Conservation (phyloP, 345 rosid species). For the Populus alba region DNA sequence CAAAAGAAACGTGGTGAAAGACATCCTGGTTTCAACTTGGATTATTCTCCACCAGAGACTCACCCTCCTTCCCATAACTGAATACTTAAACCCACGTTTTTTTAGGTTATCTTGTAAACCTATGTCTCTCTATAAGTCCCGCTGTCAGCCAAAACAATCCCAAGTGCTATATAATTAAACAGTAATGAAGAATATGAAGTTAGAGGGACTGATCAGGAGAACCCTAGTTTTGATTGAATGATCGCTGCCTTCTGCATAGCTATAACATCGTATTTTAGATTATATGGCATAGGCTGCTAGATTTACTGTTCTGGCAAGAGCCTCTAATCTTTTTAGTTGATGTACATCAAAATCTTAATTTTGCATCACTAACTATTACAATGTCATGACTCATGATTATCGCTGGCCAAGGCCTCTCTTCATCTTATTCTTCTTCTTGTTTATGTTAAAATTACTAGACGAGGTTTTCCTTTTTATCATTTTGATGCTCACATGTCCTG, state of each 20-base stretch:
- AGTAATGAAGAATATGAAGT: neutral
- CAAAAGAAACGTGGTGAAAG: constrained; percentile 44
- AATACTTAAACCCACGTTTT: neutral
- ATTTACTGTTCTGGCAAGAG: neutral
- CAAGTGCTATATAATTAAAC: neutral
- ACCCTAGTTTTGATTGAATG: constrained; percentile 1
- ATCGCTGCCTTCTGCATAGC: neutral
- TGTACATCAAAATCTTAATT: neutral
- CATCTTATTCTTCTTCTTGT: neutral
- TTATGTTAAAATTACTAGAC: neutral
- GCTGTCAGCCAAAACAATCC: neutral
- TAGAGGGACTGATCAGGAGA: neutral
- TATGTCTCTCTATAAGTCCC: neutral
- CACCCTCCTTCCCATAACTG: constrained; percentile 84
- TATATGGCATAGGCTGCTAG: neutral
- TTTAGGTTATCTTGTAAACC: neutral
- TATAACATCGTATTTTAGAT: neutral
- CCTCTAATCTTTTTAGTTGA: neutral
- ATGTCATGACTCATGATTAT: neutral
- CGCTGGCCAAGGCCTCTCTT: neutral
- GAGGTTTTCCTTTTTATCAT: neutral
- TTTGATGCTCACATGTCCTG: neutral
- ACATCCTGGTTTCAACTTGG: constrained; percentile 64
- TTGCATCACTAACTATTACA: neutral
- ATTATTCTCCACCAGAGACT: constrained; percentile 67